Base-by-base conservation (phyloP, 2,329 filamentous ascomycete species). In the Calcarisporium arbuscula region DNA sequence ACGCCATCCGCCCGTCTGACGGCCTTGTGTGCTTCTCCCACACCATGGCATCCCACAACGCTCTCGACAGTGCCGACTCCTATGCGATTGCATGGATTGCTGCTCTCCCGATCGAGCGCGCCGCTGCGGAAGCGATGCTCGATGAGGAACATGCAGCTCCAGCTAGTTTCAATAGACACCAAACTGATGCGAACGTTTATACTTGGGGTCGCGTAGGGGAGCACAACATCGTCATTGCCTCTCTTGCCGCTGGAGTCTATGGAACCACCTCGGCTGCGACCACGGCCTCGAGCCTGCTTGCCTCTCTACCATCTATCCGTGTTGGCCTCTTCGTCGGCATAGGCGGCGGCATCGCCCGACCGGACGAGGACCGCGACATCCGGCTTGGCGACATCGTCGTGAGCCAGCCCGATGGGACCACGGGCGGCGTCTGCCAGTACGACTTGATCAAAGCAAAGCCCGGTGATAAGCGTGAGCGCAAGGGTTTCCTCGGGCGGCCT, bases 11-110 rank as follows among this genome's bases (percentile, higher is more conserved):
- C n/a, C n/a, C n/a, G n/a, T 30, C 15, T 18, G 15, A 30, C 15
- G 9, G 28, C 28, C 28, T 30, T 5, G 72, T 18, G 21, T 22
- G 5, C 31, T 27, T 34, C 31, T 8, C 22, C 32, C 23, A 19
- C 33, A 30, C 26, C 33, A 35, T 35, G 32, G 19, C 17, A 17
- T 22, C 26, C 27, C 33, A 10, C 20, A 35, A 30, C 6, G 16
- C 15, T 35, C 33, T 35, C 15, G 33, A 32, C 22, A 34, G 17
- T 15, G 22, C 30, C 22, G 43, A 45, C 28, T 32, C 17, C n/a
- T 32, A 32, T 25, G 25, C 21, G 14, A 14, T 16, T 8, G 30
- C 16, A 15, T 16, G 14, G 30, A 22, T 23, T 8, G 16, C 16
- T 15, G 19, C 19, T 15, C 14, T 21, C 8, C 10, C 14, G 12